Conservation (phyloP, 805 yeast species). For the Myxozyma melibiosi region DNA sequence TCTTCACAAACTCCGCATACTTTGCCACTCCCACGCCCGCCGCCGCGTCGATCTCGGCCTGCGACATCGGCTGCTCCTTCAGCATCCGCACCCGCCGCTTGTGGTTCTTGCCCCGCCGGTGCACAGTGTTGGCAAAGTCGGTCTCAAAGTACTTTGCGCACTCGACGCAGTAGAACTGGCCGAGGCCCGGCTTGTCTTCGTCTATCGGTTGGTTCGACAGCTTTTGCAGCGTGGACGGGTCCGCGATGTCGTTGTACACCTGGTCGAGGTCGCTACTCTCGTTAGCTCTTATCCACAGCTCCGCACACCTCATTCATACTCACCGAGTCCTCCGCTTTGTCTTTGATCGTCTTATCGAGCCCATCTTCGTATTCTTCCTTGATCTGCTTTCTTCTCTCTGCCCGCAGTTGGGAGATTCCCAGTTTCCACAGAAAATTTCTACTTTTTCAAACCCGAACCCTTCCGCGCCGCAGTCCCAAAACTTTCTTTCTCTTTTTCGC, state of each 20-base stretch:
- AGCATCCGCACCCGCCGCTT: conserved; percentile 77
- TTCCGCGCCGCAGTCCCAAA: too few species aligned
- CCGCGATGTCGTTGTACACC: conserved; percentile 70
- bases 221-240: conserved; percentile 61
- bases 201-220: conserved; percentile 69
- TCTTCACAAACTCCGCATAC: conserved; percentile 51
- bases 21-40: conserved; percentile 73
- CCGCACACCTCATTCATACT: not conserved
- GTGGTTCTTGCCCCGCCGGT: conserved; percentile 75
- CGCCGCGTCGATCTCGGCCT: conserved; percentile 88
- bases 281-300: not conserved
- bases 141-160: conserved; percentile 92
- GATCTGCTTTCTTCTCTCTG: too few species aligned
- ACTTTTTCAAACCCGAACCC: too few species aligned
- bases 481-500: too few species aligned
- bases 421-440: not conserved
- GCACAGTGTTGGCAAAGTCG: conserved; percentile 70
- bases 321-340: conserved; percentile 37
- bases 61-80: conserved; percentile 78
- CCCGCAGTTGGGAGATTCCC: too few species aligned
- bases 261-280: conserved; percentile 70
- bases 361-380: too few species aligned
- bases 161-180: conserved; percentile 90
- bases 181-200: conserved; percentile 69
- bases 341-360: conserved; percentile 32